These are phyloP conservation scores for Cryomyces minteri DNA, from an alignment of 495 filamentous ascomycete genomes.

Conservation along the genomic window DNA sequence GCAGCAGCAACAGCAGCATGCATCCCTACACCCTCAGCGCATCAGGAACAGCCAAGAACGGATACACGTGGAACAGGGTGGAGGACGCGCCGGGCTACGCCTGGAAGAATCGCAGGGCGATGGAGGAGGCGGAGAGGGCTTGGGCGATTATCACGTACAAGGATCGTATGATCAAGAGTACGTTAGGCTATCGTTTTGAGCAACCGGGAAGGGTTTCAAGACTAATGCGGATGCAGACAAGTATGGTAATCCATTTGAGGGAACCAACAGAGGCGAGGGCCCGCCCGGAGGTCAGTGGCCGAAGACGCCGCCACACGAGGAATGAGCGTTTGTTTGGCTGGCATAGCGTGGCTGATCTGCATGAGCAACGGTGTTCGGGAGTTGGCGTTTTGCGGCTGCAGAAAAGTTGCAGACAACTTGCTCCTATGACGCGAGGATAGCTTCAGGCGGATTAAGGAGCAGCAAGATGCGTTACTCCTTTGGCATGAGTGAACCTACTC, in stretches of 20 bases:
- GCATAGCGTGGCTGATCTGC: no score
- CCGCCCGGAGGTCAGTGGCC: no score
- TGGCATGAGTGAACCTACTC: no score
- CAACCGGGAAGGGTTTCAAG: neutral
- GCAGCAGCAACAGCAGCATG: neutral
- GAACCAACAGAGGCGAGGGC: no score
- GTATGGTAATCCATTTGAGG: neutral
- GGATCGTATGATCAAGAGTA: slow-evolving; percentile 16
- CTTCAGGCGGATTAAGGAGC: no score
- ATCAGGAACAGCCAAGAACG: slow-evolving; percentile 2
- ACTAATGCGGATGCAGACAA: neutral
- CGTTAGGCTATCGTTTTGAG: neutral
- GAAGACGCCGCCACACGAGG: no score
- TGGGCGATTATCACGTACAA: slow-evolving; percentile 17
- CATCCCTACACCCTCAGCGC: neutral
- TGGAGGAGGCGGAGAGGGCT: slow-evolving; percentile 17
- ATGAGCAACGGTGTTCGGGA: no score
- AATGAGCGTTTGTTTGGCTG: no score
- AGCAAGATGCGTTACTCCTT: no score
- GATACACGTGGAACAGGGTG: slow-evolving; percentile 18
- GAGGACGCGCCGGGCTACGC: slow-evolving; percentile 28
- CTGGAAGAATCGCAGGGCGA: slow-evolving; percentile 33
- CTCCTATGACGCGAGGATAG: no score
- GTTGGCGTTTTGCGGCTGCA: no score
- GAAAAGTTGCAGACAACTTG: no score